Base-by-base conservation (phyloP, 1,284 basidiomycete species). In the Takashimella koratensis region DNA sequence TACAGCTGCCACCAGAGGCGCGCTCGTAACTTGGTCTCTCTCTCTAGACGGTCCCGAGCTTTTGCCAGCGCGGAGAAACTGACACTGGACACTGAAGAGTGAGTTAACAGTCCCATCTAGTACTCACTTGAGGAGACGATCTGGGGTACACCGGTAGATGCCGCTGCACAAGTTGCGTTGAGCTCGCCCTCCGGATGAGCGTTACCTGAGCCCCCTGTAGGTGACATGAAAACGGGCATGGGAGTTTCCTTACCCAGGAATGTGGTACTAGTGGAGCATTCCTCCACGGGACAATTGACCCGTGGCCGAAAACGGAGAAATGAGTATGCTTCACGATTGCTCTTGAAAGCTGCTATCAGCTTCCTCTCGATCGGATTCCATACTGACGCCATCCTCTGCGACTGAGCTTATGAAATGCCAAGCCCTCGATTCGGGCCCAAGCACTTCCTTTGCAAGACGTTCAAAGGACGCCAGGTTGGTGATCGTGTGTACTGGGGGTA, bases 1-100 rank as follows among this genome's bases (percentile, higher is more conserved):
- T 52, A 52, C 21, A 52, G 30, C 21, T 52, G 50, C 50, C 50
- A 52, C 50, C 50, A 52, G 6, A 52, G 23, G 10, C n/a, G 41
- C 6, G 50, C 50, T 36, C 43, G 21, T 20, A 27, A 21, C 16
- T 45, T 30, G 23, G 24, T 26, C 5, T 20, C 12, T n/a, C 30
- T 36, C 10, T 8, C 30, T 16, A 36, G n/a, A 36, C n/a, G 30
- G n/a, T 20, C 45, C 11, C 45, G 45, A n/a, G 21, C 24, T 23
- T 46, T 22, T 13, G 45, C 45, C 13, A 46, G n/a, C 12, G 19
- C 19, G 12, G 19, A 22, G 45, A 46, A 46, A n/a, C 21, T 26
- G 21, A 46, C 26, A 26, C 45, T 46, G 5, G 45, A 46, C 45
- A 46, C 45, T 46, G 45, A 23, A 20, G 19, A n/a, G 5, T 26